Evolutionary conservation across 768 basidiomycete species (phyloP).

Genomic region (Leccinum disarticulatum): DNA sequence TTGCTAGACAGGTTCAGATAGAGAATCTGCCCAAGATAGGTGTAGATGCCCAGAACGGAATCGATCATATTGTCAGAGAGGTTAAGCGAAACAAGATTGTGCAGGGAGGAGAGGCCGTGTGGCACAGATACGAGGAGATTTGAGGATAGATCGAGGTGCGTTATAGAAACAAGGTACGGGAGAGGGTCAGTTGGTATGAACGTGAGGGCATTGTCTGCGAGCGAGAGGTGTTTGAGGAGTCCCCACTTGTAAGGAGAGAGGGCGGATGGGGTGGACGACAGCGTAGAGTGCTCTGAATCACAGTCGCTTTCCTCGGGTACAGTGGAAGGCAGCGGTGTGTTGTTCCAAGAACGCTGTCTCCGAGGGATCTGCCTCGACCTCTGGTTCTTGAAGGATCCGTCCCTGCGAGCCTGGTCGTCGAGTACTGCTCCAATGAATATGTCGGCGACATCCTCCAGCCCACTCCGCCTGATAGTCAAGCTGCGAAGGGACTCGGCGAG

Average conservation of each 20-base stretch:
- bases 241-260: conserved; percentile 71
- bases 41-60: conserved; percentile 87
- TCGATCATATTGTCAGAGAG: conserved; percentile 98
- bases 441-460: conserved; percentile 77
- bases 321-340: conserved; percentile 53
- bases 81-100: conserved; percentile 86
- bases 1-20: conserved; percentile 82
- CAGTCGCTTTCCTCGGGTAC: conserved; percentile 44
- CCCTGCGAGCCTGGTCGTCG: conserved; percentile 69
- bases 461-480: conserved; percentile 76
- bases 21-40: conserved; percentile 73
- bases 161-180: conserved; percentile 67
- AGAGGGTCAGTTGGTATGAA: conserved; percentile 71
- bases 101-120: conserved; percentile 66
- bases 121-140: conserved; percentile 92
- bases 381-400: conserved; percentile 50
- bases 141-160: conserved; percentile 85
- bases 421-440: conserved; percentile 73
- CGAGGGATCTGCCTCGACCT: conserved; percentile 45
- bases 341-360: conserved; percentile 47
- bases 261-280: conserved; percentile 31
- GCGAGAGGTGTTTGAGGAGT: conserved; percentile 69
- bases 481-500: conserved; percentile 68
- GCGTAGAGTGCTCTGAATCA: conserved; percentile 20
- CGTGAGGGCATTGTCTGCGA: conserved; percentile 79